These are phyloP conservation scores for Zasmidium citrigriseum DNA, from an alignment of 2,329 filamentous ascomycete species.

Conservation along the genomic window DNA sequence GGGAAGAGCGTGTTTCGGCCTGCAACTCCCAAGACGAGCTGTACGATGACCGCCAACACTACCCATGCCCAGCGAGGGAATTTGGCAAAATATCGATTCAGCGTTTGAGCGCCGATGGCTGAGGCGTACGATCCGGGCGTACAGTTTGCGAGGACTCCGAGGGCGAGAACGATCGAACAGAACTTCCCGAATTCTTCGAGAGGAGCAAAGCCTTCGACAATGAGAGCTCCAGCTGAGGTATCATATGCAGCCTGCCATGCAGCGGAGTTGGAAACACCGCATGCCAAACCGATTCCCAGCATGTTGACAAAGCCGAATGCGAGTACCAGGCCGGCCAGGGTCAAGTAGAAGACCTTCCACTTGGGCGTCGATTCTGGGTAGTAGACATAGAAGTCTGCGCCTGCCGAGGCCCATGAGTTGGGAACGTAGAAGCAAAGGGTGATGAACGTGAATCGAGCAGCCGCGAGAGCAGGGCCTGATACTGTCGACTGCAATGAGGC, in stretches of 20 bases:
- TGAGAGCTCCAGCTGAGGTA: constrained; percentile 38
- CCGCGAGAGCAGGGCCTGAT: constrained; percentile 31
- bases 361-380: constrained; percentile 40
- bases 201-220: constrained; percentile 41
- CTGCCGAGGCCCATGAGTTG: constrained; percentile 32
- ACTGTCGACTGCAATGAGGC: constrained; percentile 33
- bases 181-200: constrained; percentile 46
- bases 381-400: constrained; percentile 47
- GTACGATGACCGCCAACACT: constrained; percentile 33
- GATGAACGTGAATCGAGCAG: constrained; percentile 34
- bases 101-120: constrained; percentile 41
- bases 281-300: constrained; percentile 42
- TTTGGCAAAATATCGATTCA: constrained; percentile 37
- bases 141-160: constrained; percentile 47
- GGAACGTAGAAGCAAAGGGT: constrained; percentile 16
- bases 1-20: constrained; percentile 46
- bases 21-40: constrained; percentile 46
- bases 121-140: constrained; percentile 48
- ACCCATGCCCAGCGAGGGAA: constrained; percentile 22
- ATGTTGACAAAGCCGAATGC: constrained; percentile 39
- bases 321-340: constrained; percentile 36
- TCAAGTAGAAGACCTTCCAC: constrained; percentile 40
- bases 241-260: constrained; percentile 36
- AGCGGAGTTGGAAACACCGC: constrained; percentile 9
- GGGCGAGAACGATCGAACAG: constrained; percentile 44